A percentile compares a stretch with the other conserved stretches of the same genome.
These are phyloP conservation scores for Rosellinia necatrix DNA, from an alignment of 2,329 filamentous ascomycete genomes.

Conservation along the genomic window DNA sequence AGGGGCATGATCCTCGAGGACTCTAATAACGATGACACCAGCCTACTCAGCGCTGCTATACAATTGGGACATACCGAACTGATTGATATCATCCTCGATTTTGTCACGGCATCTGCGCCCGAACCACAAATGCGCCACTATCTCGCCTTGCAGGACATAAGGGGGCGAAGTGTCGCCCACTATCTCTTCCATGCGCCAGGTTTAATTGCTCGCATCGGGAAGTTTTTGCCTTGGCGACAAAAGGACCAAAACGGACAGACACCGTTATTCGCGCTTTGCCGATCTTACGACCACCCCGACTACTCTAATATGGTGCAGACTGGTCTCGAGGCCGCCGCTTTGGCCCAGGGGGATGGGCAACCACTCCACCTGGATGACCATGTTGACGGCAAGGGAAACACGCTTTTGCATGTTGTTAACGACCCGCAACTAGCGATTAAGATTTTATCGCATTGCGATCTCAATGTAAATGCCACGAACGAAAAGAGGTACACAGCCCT, in stretches of 20 bases:
- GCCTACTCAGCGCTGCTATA: slow-evolving; percentile 85
- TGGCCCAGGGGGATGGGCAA: slow-evolving; percentile 74
- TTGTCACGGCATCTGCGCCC: slow-evolving; percentile 63
- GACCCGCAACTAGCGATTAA: slow-evolving; percentile 76
- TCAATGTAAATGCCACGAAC: slow-evolving; percentile 95
- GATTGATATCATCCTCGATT: slow-evolving; percentile 75
- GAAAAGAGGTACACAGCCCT: slow-evolving; percentile 93
- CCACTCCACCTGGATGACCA: slow-evolving; percentile 92
- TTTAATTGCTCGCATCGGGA: slow-evolving; percentile 77
- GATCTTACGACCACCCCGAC: slow-evolving; percentile 90
- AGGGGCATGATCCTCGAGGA: slow-evolving; percentile 75
- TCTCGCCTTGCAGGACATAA: slow-evolving; percentile 74
- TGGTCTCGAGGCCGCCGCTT: slow-evolving; percentile 74
- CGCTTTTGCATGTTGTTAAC: slow-evolving; percentile 92
- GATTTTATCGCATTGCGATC: slow-evolving; percentile 83
- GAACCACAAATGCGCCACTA: slow-evolving; percentile 67
- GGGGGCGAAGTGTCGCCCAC: slow-evolving; percentile 90
- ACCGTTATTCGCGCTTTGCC: slow-evolving; percentile 91
- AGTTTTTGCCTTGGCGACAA: slow-evolving; percentile 82
- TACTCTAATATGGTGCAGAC: slow-evolving; percentile 87
- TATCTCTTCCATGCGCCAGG: slow-evolving; percentile 91
- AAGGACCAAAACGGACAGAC: slow-evolving; percentile 97
- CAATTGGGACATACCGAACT: slow-evolving; percentile 79
- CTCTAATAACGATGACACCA: slow-evolving; percentile 87
- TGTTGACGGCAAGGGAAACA: slow-evolving; percentile 90